Evolutionary conservation across 2,329 filamentous ascomycete species (phyloP), one percentile per base, ranked within the genome.

Genomic region (Pseudonectria buxi): DNA sequence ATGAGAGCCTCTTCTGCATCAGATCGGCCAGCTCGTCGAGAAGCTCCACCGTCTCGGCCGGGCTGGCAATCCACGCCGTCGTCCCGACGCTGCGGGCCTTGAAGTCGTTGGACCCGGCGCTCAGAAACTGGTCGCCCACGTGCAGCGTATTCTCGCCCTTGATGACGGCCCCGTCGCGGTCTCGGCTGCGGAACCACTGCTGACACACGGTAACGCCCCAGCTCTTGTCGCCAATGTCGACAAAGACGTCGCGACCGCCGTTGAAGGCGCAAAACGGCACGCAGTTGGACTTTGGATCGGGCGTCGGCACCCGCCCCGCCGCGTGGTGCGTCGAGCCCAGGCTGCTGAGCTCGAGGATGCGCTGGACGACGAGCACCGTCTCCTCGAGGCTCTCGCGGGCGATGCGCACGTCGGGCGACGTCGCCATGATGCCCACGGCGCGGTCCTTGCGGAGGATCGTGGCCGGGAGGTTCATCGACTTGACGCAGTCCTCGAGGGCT

Each of bases 181-280:
- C 49, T 31, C 49, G 54, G 33, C 57, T 77, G 14, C 83, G 84
- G 57, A 95, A 95, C 69, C 87, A 95, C 39, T 81, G 76, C 66
- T 98, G 92, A 58, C 89, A 95, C 4, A 89, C 87, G 24, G 85
- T 74, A 3, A 98, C 92, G 45, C 92, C 92, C 84, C 89, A 94
- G 35, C 83, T 88, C 66, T 98, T 98, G 65, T 98, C 92, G 37
- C 92, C 92, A 54, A 98, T 95, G 59, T 98, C 92, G 35, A 98
- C 89, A 62, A 98, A 98, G 28, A 96, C 88, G 59, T 98, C 92
- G 43, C 92, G 90, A 10, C 92, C 92, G 35, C 90, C 92, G 60
- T 98, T 98, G 69, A 98, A 98, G 14, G 92, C 92, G 57, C 92
- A 98, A 56, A 96, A 98, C 1, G 92, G 92, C 24, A 98, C 67